Evolutionary conservation across 371 early-diverging fungal species (phyloP).

Genomic region (Mycotypha africana): DNA sequence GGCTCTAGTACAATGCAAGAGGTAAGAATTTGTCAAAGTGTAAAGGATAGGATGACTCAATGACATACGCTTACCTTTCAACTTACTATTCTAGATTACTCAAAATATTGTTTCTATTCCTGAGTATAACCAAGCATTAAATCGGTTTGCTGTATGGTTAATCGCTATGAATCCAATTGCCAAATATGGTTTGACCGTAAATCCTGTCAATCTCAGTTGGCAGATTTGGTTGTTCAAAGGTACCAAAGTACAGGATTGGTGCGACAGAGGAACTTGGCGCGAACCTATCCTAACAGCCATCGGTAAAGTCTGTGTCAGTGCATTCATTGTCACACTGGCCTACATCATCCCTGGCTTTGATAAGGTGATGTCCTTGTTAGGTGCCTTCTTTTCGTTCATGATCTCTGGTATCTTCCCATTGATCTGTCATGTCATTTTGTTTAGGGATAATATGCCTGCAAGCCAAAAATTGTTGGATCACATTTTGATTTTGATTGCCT

Average conservation of each 20-base stretch:
- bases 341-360: slow-evolving; percentile 61
- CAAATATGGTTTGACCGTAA: slow-evolving; percentile 60
- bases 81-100: too few species aligned
- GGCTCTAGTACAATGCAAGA: slow-evolving; percentile 40
- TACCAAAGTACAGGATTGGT: slow-evolving; percentile 31
- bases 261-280: slow-evolving; percentile 15
- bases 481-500: slow-evolving; percentile 13
- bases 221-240: slow-evolving; percentile 44
- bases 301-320: slow-evolving; percentile 28
- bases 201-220: slow-evolving; percentile 55
- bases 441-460: slow-evolving; percentile 14
- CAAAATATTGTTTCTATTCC: slow-evolving; percentile 61
- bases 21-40: too few species aligned
- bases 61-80: too few species aligned
- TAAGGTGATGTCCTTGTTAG: slow-evolving; percentile 62
- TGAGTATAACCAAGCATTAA: slow-evolving; percentile 49
- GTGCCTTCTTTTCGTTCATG: slow-evolving; percentile 56
- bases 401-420: slow-evolving; percentile 62
- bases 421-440: slow-evolving; percentile 43
- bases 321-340: slow-evolving; percentile 42
- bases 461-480: slow-evolving; percentile 8
- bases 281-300: slow-evolving; percentile 16
- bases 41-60: too few species aligned
- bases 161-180: slow-evolving; percentile 67
- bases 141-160: slow-evolving; percentile 51